A percentile compares a stretch with the other conserved stretches of the same genome.
Conservation (phyloP, 768 basidiomycete species). For the Naganishia vaughanmartiniae region DNA sequence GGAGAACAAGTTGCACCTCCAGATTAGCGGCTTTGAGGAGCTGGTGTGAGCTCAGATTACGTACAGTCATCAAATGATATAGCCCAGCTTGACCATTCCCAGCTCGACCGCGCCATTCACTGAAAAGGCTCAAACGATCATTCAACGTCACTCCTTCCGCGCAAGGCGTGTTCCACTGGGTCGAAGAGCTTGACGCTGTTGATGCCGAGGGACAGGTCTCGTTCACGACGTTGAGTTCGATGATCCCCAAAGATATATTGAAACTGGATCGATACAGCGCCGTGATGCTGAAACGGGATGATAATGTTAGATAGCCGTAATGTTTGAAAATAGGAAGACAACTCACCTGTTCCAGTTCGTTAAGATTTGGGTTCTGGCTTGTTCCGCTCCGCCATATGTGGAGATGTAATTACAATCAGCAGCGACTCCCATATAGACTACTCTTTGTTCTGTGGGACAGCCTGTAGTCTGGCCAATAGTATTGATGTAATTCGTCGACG, state of each 20-base stretch:
- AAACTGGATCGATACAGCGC: slow-evolving; percentile 62
- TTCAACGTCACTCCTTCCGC: slow-evolving; percentile 60
- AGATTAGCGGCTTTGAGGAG: background rate
- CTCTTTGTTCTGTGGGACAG: slow-evolving; percentile 69
- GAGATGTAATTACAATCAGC: slow-evolving; percentile 77
- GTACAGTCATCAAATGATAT: slow-evolving; percentile 78
- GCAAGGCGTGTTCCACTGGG: slow-evolving; percentile 78
- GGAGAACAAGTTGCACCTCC: background rate
- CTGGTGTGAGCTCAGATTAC: slow-evolving; percentile 33
- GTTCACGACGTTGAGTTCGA: slow-evolving; percentile 72
- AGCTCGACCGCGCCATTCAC: slow-evolving; percentile 73
- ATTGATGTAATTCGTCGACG: slow-evolving; percentile 61
- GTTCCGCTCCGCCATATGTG: slow-evolving; percentile 63
- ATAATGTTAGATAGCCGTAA: background rate
- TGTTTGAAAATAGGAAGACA: slow-evolving; percentile 55
- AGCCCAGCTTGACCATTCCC: slow-evolving; percentile 73
- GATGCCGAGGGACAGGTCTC: slow-evolving; percentile 64
- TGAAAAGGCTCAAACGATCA: slow-evolving; percentile 71
- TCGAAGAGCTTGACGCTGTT: slow-evolving; percentile 52
- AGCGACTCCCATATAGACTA: slow-evolving; percentile 79
- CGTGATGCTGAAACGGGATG: slow-evolving; percentile 29
- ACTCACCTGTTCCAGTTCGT: slow-evolving; percentile 73
- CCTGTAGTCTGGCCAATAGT: slow-evolving; percentile 68
- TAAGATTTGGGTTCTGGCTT: slow-evolving; percentile 71
- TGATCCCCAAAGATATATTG: slow-evolving; percentile 78